Evolutionary conservation across 1,284 basidiomycete genomes (phyloP).

Genomic region (Microbotryum violaceum): DNA sequence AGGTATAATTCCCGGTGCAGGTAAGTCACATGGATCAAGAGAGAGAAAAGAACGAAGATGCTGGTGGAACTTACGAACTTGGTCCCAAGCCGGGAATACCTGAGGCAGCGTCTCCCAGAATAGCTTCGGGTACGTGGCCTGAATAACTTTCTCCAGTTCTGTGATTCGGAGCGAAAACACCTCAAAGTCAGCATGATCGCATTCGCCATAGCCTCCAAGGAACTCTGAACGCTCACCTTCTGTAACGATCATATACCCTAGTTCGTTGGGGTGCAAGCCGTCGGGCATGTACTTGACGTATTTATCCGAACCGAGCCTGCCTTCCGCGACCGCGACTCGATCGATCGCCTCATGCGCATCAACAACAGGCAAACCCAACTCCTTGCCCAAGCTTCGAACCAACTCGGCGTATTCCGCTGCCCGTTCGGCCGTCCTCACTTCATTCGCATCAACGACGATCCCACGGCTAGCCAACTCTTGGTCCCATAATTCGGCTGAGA

Average conservation of each 20-base stretch:
- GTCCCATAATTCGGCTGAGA: not conserved
- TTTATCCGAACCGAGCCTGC: not conserved
- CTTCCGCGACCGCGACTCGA: not conserved
- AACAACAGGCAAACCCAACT: not conserved
- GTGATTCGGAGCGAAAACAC: not conserved
- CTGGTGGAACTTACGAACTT: not conserved
- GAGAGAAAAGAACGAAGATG: no score
- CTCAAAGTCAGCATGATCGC: not conserved
- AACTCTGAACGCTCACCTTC: not conserved
- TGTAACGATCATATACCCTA: not conserved
- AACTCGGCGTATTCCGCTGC: not conserved
- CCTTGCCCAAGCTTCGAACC: not conserved
- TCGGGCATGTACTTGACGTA: not conserved
- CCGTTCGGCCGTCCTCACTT: not conserved
- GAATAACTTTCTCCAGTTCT: not conserved
- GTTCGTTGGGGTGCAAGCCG: not conserved
- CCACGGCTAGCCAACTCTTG: not conserved
- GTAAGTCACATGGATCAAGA: no score
- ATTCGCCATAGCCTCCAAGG: not conserved
- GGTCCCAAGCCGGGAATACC: not conserved
- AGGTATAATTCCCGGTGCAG: no score
- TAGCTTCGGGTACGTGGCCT: not conserved
- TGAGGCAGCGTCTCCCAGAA: not conserved
- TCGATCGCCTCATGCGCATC: not conserved
- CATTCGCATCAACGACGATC: not conserved